phyloP scores from a whole-genome alignment of 2,329 filamentous ascomycete genomes.

The Aspergillus puulaauensis region DNA sequence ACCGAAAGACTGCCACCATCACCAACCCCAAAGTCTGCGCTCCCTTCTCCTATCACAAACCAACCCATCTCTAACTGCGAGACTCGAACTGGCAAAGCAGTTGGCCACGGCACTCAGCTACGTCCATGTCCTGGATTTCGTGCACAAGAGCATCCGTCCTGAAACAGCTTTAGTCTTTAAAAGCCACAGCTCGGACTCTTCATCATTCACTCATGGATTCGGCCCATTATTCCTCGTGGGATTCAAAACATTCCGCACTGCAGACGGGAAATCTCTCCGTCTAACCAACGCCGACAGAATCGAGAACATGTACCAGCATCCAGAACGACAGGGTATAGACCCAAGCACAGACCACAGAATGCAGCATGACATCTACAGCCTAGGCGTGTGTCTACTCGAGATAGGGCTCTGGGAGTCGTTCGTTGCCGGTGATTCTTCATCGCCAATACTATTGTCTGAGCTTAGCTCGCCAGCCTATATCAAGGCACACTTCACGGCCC shows the following conservation, averaged over 20 bases:
- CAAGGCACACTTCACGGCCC: too few relatives aligned
- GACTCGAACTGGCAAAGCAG: conserved; percentile 18
- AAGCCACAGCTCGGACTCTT: not conserved
- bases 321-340: conserved; percentile 44
- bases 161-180: conserved; percentile 28
- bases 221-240: conserved; percentile 41
- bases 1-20: not conserved
- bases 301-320: conserved; percentile 49
- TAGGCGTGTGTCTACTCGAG: conserved; percentile 56
- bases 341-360: conserved; percentile 46
- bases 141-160: conserved; percentile 50
- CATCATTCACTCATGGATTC: not conserved
- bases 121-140: conserved; percentile 42
- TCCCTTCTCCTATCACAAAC: not conserved
- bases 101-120: conserved; percentile 36
- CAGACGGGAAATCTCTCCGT: conserved; percentile 29
- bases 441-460: too few relatives aligned
- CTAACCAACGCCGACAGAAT: too few relatives aligned
- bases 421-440: not conserved
- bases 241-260: conserved; percentile 44
- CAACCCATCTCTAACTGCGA: conserved; percentile 1
- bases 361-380: conserved; percentile 58
- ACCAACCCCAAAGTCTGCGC: not conserved
- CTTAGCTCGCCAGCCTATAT: too few relatives aligned
- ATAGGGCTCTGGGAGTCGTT: conserved; percentile 42